Evolutionary conservation across 495 filamentous ascomycete genomes (phyloP), one percentile per base, ranked within the genome.

Genomic region (Penicillium longicatenatum): DNA sequence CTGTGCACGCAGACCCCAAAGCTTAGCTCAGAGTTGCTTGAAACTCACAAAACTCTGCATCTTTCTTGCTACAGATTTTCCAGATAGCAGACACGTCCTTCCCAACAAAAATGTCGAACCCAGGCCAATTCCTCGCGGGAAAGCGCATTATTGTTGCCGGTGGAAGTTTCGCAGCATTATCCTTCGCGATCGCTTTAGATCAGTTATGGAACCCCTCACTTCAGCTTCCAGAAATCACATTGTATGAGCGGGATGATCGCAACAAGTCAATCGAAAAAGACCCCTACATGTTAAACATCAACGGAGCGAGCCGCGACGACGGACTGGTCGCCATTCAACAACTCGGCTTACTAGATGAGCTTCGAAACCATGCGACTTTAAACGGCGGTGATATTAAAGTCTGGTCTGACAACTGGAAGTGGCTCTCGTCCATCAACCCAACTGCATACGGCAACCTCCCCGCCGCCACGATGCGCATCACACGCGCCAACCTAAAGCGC

Each of bases 91-190:
- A 35, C 4, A 35, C 12, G 12, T 35, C 31, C n/a, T n/a, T n/a
- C n/a, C n/a, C n/a, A n/a, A n/a, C n/a, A n/a, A 14, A 14, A 35
- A 35, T 35, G 9, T 14, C 31, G 9, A 35, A 14, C 31, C 53
- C 46, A 4, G 54, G 29, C 16, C 54, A 55, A 17, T 64, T 52
- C 30, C 57, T 61, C 14, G 58, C 62, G 16, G 59, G 51, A 17
- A 62, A 65, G 39, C 37, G 44, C n/a, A 59, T 65, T 17, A 42
- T 62, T 39, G 44, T 65, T 10, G 50, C 51, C 9, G 59, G 62
- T 26, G 59, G 39, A 11, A 39, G 62, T 16, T 62, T 65, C 26
- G 62, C 62, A 4, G 59, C 21, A 1, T 30, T 62, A 0, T 21
- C 62, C 14, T 65, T 59, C 35, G 41, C 54, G 19, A 17, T 59